Percentiles rank a stretch among this genome's conserved stretches.
These are phyloP conservation scores for Lumnitzera racemosa DNA, from an alignment of 345 rosid species.

Conservation along the genomic window DNA sequence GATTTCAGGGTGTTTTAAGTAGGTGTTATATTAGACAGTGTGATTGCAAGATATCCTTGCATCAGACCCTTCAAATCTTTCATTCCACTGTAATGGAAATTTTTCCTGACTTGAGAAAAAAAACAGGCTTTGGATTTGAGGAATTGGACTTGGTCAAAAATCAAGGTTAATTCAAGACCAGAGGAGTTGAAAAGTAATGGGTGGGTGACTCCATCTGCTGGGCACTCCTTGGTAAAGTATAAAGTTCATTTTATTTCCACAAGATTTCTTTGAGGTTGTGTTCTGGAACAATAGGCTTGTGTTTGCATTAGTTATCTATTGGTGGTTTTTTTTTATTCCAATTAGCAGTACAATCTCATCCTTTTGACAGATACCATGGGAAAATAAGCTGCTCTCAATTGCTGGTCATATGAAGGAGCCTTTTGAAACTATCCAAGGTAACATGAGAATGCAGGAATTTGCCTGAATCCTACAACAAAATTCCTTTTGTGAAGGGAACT, in stretches of 20 bases:
- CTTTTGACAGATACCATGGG: slow-evolving; percentile 74
- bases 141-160: slow-evolving; percentile 94
- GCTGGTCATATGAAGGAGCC: slow-evolving; percentile 96
- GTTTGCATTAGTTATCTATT: not conserved
- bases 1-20: not conserved
- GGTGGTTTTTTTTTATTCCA: slow-evolving; percentile 14
- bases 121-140: slow-evolving; percentile 87
- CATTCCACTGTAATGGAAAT: slow-evolving; percentile 2
- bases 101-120: slow-evolving; percentile 16
- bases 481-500: not conserved
- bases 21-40: not conserved
- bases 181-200: slow-evolving; percentile 41
- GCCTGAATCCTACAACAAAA: not conserved
- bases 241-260: not conserved
- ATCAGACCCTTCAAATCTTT: not conserved
- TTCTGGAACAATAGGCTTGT: not conserved
- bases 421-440: slow-evolving; percentile 85
- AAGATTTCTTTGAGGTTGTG: no score
- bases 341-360: slow-evolving; percentile 8
- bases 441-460: not conserved
- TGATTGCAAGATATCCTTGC: not conserved
- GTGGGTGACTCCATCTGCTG: slow-evolving; percentile 69
- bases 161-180: slow-evolving; percentile 57
- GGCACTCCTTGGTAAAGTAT: slow-evolving; percentile 88
- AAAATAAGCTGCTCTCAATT: slow-evolving; percentile 76